Conservation (phyloP, 83 land plant genomes). For the Picea abies region DNA sequence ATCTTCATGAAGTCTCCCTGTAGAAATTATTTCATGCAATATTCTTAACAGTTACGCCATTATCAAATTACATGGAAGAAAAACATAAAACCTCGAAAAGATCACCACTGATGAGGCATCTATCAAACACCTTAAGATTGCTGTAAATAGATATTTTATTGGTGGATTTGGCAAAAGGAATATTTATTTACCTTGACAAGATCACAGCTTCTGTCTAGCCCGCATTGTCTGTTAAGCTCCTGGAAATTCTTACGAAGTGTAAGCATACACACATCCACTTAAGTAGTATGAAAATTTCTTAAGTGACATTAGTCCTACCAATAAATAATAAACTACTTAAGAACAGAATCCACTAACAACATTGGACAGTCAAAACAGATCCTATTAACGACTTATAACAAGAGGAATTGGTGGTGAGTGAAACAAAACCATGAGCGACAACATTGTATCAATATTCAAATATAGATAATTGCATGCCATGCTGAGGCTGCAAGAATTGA, state of each 20-base stretch:
- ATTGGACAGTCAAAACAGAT: too few relatives aligned
- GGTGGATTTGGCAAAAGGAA: neutral
- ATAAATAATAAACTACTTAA: neutral
- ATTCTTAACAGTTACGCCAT: constrained; percentile 18
- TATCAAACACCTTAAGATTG: neutral
- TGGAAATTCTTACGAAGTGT: constrained; percentile 20
- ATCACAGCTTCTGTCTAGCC: constrained; percentile 74
- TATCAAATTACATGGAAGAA: neutral
- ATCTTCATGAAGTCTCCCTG: constrained; percentile 99
- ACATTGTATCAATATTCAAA: too few relatives aligned
- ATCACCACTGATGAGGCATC: neutral
- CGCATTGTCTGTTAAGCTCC: constrained; percentile 76
- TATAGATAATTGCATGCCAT: too few relatives aligned
- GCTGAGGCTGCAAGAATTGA: too few relatives aligned
- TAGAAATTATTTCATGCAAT: constrained; percentile 6
- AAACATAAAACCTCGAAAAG: neutral
- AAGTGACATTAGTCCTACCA: neutral
- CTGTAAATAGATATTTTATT: neutral
- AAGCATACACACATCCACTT: neutral
- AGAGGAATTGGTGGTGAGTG: too few relatives aligned
- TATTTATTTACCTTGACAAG: constrained; percentile 67
- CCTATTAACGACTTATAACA: too few relatives aligned
- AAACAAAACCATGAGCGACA: too few relatives aligned
- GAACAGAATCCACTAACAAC: neutral
- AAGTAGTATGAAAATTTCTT: neutral